Conservation (phyloP, 169 alveolate genomes). For the Cryptosporidium bovis region DNA sequence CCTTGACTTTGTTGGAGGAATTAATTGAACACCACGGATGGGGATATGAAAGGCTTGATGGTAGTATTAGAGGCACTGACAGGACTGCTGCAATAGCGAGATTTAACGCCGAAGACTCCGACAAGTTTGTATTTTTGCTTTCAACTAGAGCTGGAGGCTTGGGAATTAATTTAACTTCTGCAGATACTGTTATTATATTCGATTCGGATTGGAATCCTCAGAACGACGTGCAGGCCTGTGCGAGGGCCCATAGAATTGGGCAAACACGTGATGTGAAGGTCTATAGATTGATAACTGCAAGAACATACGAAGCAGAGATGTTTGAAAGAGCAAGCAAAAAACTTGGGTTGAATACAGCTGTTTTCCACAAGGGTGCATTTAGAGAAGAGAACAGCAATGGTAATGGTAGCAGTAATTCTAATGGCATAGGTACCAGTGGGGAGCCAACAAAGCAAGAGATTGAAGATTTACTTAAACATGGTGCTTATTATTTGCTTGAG, state of each 20-base stretch:
- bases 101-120: conserved; percentile 84
- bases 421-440: conserved; percentile 75
- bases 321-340: conserved; percentile 92
- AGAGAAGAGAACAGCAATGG: conserved; percentile 61
- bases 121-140: conserved; percentile 88
- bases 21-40: conserved; percentile 83
- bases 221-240: conserved; percentile 93
- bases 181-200: conserved; percentile 92
- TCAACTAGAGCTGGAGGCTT: conserved; percentile 95
- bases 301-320: conserved; percentile 93
- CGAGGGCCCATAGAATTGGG: conserved; percentile 95
- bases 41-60: conserved; percentile 89
- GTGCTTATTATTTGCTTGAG: conserved; percentile 88
- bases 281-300: conserved; percentile 90
- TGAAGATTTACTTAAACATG: conserved; percentile 88
- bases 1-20: conserved; percentile 89
- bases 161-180: conserved; percentile 94
- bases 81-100: conserved; percentile 82
- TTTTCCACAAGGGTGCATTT: conserved; percentile 89
- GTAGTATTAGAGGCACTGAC: conserved; percentile 88
- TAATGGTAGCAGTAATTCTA: not conserved
- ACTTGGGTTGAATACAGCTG: conserved; percentile 91
- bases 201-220: conserved; percentile 97
- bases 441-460: conserved; percentile 83
- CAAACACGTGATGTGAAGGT: conserved; percentile 91